Base-by-base conservation (phyloP, 2,329 filamentous ascomycete genomes). In the Coniochaeta sp. region DNA sequence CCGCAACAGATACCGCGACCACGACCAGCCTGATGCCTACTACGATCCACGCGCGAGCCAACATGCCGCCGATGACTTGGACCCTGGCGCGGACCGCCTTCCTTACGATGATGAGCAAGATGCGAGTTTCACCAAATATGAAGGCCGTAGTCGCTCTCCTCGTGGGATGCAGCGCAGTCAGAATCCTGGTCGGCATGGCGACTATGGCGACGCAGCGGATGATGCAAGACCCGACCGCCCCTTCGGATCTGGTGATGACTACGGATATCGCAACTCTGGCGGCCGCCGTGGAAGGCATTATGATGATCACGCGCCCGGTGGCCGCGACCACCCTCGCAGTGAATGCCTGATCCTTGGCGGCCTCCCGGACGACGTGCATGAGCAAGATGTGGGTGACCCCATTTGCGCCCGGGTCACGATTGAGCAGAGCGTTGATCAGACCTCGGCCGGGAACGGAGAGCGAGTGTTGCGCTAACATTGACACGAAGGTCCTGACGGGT, bases 401-500 rank as follows among this genome's bases (percentile, higher is more conserved):
- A 4, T n/a, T 14, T n/a, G 19, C 8, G 4, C 12, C n/a, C 40
- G 4, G 22, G 47, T 17, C 30, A 22, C 24, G 47, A 52, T n/a
- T 4, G 22, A 17, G 24, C 47, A 52, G n/a, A 52, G 22, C 9
- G 12, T 30, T 52, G 17, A 52, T 52, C 4, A 4, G 44, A 3
- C n/a, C n/a, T 52, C 4, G 26, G 17, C 8, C 7, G 47, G 47
- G 24, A 24, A 26, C 6, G 26, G 22, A 52, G 14, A 16, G 24
- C 17, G 26, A 22, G 34, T 24, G 5, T 16, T 55, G 30, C 28
- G 30, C 54, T 55, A 38, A 55, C 54, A 4, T 36, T 24, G 32
- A 56, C n/a, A 44, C 36, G n/a, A 34, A 67, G 65, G 63, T 69
- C 58, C 61, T 67, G 59, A 65, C 64, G 56, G 67, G 66, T 10